Evolutionary conservation across 1,284 basidiomycete species (phyloP), one percentile per base, ranked within the genome.

Genomic region (Malassezia nana): DNA sequence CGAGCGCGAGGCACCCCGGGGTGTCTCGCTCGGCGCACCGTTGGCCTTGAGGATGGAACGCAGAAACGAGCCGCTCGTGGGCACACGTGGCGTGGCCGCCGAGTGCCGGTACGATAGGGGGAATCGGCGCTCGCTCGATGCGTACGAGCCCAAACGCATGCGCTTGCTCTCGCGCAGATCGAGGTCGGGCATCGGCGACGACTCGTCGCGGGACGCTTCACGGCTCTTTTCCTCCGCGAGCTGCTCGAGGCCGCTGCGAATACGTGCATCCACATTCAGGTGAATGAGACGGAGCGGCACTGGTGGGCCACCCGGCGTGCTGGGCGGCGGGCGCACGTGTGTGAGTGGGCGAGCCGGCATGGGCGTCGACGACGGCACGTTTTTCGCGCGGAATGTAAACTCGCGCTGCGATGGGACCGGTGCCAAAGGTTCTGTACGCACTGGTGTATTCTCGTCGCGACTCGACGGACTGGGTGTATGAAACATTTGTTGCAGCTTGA

Each of bases 401-500:
- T 28, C n/a, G 1, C 6, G 39, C 41, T 38, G 26, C 10, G 29
- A 32, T 10, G 33, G 45, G 4, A 28, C 29, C 10, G 46, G 26
- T 15, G 22, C 52, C 1, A 16, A 48, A 20, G 13, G 32, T 2
- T 8, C 18, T 4, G 35, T 24, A 6, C 25, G 25, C 39, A 10
- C 55, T 39, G 3, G 39, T 25, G 20, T 50, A 54, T 62, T 33
- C 45, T 62, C 7, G 42, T 52, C 2, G 35, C 25, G 2, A 52
- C 53, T 43, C 54, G 58, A 40, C 53, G 53, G 5, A 58, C 60
- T 63, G 3, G 66, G 64, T 12, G 64, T 62, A 33, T 63, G 60
- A 50, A 67, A 72, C 62, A 72, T 69, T 42, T 62, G 59, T 51
- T 72, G 66, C 4, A 72, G 60, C 38, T 62, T 63, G 53, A 67